A percentile compares a stretch with the other conserved stretches of the same genome.
Conservation (phyloP, 306 rosid species). For the Begonia fuchsioides region DNA sequence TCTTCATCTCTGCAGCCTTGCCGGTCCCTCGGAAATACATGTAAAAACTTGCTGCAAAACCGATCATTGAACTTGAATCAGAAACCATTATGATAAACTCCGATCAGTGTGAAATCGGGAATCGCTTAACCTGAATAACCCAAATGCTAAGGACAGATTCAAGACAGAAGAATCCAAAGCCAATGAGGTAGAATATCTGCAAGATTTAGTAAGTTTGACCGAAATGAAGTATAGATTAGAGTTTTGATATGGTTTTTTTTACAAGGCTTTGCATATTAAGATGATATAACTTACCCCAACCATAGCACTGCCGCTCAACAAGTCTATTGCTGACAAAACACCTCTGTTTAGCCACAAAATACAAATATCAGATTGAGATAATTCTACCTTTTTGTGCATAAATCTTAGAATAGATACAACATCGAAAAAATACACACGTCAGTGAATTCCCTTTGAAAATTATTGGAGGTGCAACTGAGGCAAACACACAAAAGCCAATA, state of each 20-base stretch:
- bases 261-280: not conserved
- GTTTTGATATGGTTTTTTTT: too few relatives aligned
- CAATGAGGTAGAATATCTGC: conserved; percentile 82
- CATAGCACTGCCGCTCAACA: conserved; percentile 27
- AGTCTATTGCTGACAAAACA: conserved; percentile 61
- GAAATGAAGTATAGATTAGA: not conserved
- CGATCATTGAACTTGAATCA: not conserved
- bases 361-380: conserved; percentile 18
- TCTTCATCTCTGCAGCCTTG: conserved; percentile 55
- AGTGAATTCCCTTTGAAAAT: conserved; percentile 72
- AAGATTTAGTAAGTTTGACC: not conserved
- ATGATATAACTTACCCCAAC: conserved; percentile 48
- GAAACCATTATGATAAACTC: not conserved
- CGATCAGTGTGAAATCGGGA: not conserved
- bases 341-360: conserved; percentile 45
- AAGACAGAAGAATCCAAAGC: conserved; percentile 46
- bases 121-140: conserved; percentile 73
- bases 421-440: conserved; percentile 43
- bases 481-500: conserved; percentile 66
- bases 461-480: conserved; percentile 81
- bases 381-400: not conserved
- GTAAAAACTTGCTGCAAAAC: conserved; percentile 78
- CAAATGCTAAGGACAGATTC: conserved; percentile 79
- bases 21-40: conserved; percentile 95
- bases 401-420: not conserved